phyloP scores from a whole-genome alignment of 768 basidiomycete genomes.

The Lyophyllum decastes region DNA sequence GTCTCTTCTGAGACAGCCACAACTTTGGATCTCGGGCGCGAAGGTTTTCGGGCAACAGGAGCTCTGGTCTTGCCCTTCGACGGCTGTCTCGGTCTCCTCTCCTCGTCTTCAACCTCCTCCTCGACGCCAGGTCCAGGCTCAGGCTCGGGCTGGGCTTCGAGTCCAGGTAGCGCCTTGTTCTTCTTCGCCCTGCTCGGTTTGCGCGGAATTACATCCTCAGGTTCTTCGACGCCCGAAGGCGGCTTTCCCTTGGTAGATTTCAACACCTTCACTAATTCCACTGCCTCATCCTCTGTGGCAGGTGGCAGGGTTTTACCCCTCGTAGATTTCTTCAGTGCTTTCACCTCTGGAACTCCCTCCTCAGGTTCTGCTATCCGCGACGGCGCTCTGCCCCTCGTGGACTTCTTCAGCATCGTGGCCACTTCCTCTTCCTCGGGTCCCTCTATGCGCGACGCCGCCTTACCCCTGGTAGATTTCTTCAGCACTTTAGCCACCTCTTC shows the following conservation, averaged over 20 bases:
- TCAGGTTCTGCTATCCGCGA: background rate
- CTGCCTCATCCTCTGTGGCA: slow-evolving; percentile 7
- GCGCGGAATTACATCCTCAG: background rate
- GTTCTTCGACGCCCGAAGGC: slow-evolving; percentile 1
- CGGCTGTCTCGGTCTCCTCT: slow-evolving; percentile 7
- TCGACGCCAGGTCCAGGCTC: slow-evolving; percentile 15
- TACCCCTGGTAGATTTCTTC: slow-evolving; percentile 9
- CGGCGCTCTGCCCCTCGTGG: slow-evolving; percentile 5
- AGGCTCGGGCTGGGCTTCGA: slow-evolving; percentile 5
- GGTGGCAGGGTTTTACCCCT: slow-evolving; percentile 1
- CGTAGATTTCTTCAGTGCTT: slow-evolving; percentile 7
- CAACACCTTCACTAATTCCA: slow-evolving; percentile 3
- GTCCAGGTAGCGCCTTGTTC: background rate
- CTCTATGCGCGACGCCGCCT: slow-evolving; percentile 9
- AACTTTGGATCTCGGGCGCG: slow-evolving; percentile 24
- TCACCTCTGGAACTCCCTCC: background rate
- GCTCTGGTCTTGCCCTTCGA: slow-evolving; percentile 13
- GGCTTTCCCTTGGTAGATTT: slow-evolving; percentile 14
- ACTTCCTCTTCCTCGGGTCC: slow-evolving; percentile 15
- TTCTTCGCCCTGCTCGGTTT: slow-evolving; percentile 12
- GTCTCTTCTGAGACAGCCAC: slow-evolving; percentile 10
- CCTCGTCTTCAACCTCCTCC: slow-evolving; percentile 12
- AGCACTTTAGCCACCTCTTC: background rate
- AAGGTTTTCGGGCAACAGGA: slow-evolving; percentile 12
- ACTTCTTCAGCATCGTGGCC: slow-evolving; percentile 11